phyloP scores from a whole-genome alignment of 257 asterid species.

The Solanum acaule region DNA sequence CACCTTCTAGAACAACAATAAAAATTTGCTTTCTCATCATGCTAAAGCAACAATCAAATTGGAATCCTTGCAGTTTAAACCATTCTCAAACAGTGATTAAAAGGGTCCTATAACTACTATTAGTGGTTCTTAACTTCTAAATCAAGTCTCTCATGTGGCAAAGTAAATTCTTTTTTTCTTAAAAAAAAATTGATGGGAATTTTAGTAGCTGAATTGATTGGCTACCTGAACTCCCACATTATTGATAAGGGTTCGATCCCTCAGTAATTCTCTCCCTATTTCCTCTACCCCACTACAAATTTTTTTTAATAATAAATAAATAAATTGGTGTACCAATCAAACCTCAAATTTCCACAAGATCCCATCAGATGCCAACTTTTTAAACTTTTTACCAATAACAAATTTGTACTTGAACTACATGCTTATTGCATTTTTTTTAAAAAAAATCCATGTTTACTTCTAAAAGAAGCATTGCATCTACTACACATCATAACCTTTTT shows the following conservation, averaged over 20 bases:
- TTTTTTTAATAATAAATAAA: too few relatives aligned
- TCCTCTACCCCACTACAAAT: too few relatives aligned
- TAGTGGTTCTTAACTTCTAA: slow-evolving; percentile 2
- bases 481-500: not conserved
- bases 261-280: too few relatives aligned
- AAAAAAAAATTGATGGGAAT: too few relatives aligned
- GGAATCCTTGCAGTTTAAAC: not conserved
- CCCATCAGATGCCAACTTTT: not conserved
- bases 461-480: not conserved
- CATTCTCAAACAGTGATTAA: not conserved
- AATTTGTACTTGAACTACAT: not conserved
- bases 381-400: not conserved
- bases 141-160: not conserved
- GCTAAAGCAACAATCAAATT: not conserved
- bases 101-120: not conserved
- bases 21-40: not conserved
- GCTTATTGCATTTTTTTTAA: too few relatives aligned
- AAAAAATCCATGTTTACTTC: not conserved
- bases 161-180: not conserved
- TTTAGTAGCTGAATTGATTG: too few relatives aligned
- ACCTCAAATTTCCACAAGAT: not conserved
- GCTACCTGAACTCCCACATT: too few relatives aligned
- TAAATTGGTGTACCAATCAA: not conserved
- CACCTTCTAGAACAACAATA: not conserved
- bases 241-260: too few relatives aligned